Conservation (phyloP, 176 grass and related monocot genomes). For the Themeda triandra region DNA sequence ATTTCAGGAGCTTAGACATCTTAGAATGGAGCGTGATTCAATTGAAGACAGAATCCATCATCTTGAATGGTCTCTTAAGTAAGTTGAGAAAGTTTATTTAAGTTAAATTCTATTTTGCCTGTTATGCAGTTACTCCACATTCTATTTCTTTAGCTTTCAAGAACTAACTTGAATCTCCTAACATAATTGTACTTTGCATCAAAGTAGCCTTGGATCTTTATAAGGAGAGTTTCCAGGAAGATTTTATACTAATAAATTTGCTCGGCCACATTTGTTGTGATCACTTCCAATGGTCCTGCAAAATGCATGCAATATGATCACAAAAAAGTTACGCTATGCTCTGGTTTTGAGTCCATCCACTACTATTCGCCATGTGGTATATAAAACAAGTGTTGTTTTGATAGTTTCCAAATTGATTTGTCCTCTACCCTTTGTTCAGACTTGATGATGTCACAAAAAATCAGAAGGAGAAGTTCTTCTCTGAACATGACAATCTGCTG, state of each 20-base stretch:
- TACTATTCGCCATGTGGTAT: background rate
- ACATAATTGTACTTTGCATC: background rate
- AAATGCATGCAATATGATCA: background rate
- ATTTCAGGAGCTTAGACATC: constrained; percentile 71
- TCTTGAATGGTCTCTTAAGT: constrained; percentile 93
- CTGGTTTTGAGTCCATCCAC: background rate
- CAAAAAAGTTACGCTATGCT: background rate
- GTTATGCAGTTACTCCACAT: background rate
- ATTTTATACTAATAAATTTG: background rate
- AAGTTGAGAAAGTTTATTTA: constrained; percentile 35
- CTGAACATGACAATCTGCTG: constrained; percentile 49
- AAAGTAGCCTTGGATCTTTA: background rate
- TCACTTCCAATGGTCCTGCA: background rate
- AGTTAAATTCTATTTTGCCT: background rate
- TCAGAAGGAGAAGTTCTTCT: constrained; percentile 47
- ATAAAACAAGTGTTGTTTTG: constrained; percentile 1
- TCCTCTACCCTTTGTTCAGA: constrained; percentile 40
- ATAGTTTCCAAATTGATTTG: background rate
- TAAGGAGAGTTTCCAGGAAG: background rate
- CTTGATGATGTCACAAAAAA: constrained; percentile 51
- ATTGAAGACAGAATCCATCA: constrained; percentile 90
- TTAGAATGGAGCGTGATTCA: constrained; percentile 80
- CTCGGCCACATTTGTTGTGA: background rate
- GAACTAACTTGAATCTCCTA: background rate
- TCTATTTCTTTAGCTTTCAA: background rate